Evolutionary conservation across 1,284 basidiomycete genomes (phyloP), one percentile per base, ranked within the genome.

Genomic region (Golubevia sp.): DNA sequence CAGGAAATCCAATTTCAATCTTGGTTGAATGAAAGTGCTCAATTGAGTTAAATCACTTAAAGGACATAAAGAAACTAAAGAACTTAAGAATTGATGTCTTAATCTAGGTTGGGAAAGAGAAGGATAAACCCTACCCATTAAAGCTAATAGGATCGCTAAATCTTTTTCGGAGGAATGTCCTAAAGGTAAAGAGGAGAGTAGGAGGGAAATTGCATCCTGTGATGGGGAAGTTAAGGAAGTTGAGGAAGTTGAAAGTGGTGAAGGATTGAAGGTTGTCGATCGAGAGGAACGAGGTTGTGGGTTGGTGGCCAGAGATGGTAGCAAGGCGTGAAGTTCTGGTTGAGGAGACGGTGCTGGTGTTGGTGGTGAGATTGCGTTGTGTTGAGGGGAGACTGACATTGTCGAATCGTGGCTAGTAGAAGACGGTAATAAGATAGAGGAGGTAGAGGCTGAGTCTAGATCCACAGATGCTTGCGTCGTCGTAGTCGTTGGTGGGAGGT

Each of bases 1-100:
- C 24, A 97, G 86, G 80, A 96, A 95, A 82, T 98, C 94, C 4
- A 92, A 89, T 77, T 92, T 91, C 71, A 97, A 89, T 30, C 91
- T 88, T 0, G 93, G 92, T 0, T 90, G 87, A 80, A 97, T 91
- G 59, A 86, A 83, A 23, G 85, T 87, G 0, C 91, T 91, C 61
- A 97, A 87, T 79, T 91, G 91, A 15, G 92, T 87, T 13, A 97
- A 89, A 76, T 97, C 93, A 7, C 89, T 86, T 1, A 90, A 87
- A 1, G 88, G 88, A 72, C 77, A 74, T 30, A 73, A 66, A n/a
- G 72, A 68, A 20, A 78, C 61, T 7, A 83, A 64, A 27, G 67
- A 69, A 6, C 71, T 64, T 55, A 83, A 65, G 54, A 83, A 70
- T 34, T 54, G 18, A 48, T 55, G 48, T 15, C 63, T 61, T 24